A percentile compares a stretch with the other conserved stretches of the same genome.
These are phyloP conservation scores for Apiotrichum porosum DNA, from an alignment of 1,284 basidiomycete genomes.

Conservation along the genomic window DNA sequence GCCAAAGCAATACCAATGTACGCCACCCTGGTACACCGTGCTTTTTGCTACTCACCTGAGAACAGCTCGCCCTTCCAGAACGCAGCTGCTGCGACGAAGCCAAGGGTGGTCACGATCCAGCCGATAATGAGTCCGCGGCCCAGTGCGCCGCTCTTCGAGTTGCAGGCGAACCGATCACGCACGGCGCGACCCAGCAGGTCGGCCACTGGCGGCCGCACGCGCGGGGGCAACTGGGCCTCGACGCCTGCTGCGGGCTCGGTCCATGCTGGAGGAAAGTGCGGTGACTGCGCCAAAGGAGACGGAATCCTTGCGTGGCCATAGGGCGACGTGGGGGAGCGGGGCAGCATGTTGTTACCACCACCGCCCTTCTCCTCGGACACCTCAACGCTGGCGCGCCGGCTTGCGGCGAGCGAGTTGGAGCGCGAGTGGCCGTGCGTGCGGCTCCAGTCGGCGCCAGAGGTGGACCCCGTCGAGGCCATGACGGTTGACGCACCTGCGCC, in stretches of 20 bases:
- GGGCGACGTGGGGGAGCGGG: background rate
- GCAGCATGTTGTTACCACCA: background rate
- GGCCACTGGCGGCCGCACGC: conserved; percentile 1
- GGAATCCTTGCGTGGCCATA: background rate
- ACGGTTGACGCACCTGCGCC: too few species aligned
- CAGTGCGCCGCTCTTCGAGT: conserved; percentile 20
- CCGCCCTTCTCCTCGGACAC: conserved; percentile 6
- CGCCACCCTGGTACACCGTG: background rate
- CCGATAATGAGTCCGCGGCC: conserved; percentile 40
- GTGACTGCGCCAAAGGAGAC: conserved; percentile 1
- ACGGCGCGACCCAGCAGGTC: conserved; percentile 3
- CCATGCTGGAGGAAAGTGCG: conserved; percentile 14
- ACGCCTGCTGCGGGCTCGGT: conserved; percentile 1
- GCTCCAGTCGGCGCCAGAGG: background rate
- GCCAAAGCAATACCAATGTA: background rate
- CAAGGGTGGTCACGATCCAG: conserved; percentile 40
- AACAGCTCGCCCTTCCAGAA: conserved; percentile 46
- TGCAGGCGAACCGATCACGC: conserved; percentile 8
- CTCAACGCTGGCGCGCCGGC: background rate
- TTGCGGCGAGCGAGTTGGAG: conserved; percentile 1
- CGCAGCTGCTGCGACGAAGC: conserved; percentile 37
- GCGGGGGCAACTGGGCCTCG: conserved; percentile 5
- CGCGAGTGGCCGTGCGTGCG: background rate
- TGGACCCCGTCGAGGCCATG: too few species aligned
- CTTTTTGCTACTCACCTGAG: conserved; percentile 24